These are phyloP conservation scores for Chimonanthus praecox DNA, from an alignment of 164 flowering plant species.

Conservation along the genomic window DNA sequence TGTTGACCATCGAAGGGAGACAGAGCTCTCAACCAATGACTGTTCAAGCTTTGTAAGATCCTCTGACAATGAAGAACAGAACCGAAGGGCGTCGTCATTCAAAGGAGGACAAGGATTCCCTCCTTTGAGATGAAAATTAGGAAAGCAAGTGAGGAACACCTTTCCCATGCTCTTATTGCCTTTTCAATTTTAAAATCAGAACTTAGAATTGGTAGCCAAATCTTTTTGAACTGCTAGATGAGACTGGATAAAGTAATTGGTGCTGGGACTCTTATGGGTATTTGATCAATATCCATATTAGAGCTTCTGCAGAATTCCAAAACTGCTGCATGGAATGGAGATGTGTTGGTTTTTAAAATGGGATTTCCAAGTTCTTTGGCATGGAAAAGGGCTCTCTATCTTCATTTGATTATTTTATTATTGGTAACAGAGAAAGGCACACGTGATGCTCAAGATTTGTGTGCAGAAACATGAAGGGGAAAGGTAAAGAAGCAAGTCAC, in stretches of 20 bases:
- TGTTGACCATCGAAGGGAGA: slow-evolving; percentile 16
- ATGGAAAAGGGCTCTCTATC: neutral
- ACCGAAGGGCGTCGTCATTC: slow-evolving; percentile 4
- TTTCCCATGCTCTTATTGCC: slow-evolving; percentile 2
- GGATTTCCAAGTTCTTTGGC: neutral
- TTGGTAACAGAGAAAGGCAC: neutral
- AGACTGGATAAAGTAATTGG: neutral
- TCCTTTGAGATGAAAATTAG: neutral
- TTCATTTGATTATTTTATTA: neutral
- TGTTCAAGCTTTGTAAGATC: slow-evolving; percentile 16
- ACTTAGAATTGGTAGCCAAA: neutral
- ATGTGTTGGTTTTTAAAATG: neutral
- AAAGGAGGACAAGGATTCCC: neutral
- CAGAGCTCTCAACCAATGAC: slow-evolving; percentile 11
- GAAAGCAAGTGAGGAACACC: slow-evolving; percentile 3
- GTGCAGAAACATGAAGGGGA: neutral
- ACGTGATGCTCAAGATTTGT: slow-evolving; percentile 11
- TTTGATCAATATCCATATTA: neutral
- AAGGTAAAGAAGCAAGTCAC: slow-evolving; percentile 11
- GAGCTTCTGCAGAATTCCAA: neutral
- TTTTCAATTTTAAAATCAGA: neutral
- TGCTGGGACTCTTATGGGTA: neutral
- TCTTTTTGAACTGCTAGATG: neutral
- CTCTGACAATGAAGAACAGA: slow-evolving; percentile 12
- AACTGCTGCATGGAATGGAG: neutral